Evolutionary conservation across 129 eudicot species (phyloP).

Genomic region (Sambucus nigra): DNA sequence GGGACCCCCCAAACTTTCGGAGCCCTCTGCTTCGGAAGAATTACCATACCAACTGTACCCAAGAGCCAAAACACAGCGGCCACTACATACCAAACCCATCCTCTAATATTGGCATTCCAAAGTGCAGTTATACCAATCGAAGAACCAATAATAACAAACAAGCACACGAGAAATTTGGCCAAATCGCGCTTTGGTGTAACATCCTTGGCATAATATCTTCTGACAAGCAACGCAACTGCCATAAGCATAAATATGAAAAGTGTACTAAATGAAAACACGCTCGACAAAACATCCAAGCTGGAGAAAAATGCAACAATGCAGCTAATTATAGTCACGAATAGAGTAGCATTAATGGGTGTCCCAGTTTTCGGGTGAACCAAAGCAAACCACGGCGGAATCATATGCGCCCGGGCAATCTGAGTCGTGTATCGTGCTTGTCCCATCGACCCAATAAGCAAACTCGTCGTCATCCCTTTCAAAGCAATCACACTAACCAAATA

Average conservation of each 20-base stretch:
- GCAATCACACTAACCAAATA: slow-evolving; percentile 61
- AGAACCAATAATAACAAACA: slow-evolving; percentile 37
- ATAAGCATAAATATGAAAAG: slow-evolving; percentile 84
- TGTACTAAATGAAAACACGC: slow-evolving; percentile 69
- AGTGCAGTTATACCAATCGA: slow-evolving; percentile 42
- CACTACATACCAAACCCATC: slow-evolving; percentile 53
- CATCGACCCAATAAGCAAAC: slow-evolving; percentile 76
- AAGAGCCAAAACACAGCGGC: slow-evolving; percentile 38
- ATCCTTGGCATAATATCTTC: slow-evolving; percentile 63
- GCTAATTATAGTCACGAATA: slow-evolving; percentile 42
- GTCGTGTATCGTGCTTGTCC: slow-evolving; percentile 81
- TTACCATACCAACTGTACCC: slow-evolving; percentile 48
- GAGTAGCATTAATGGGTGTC: slow-evolving; percentile 67
- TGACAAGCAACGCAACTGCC: slow-evolving; percentile 71
- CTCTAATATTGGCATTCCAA: slow-evolving; percentile 29
- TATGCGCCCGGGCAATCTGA: slow-evolving; percentile 60
- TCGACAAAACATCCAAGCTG: slow-evolving; percentile 69
- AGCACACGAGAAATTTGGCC: slow-evolving; percentile 35
- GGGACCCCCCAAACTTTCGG: slow-evolving; percentile 92
- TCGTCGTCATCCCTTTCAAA: slow-evolving; percentile 76
- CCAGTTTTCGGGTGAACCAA: slow-evolving; percentile 60
- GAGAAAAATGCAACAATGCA: slow-evolving; percentile 62
- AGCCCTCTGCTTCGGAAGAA: slow-evolving; percentile 36
- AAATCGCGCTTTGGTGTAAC: slow-evolving; percentile 29
- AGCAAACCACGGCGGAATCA: slow-evolving; percentile 68